Base-by-base conservation (phyloP, 1,139 yeast species). In the Scheffersomyces cryptocercus region DNA sequence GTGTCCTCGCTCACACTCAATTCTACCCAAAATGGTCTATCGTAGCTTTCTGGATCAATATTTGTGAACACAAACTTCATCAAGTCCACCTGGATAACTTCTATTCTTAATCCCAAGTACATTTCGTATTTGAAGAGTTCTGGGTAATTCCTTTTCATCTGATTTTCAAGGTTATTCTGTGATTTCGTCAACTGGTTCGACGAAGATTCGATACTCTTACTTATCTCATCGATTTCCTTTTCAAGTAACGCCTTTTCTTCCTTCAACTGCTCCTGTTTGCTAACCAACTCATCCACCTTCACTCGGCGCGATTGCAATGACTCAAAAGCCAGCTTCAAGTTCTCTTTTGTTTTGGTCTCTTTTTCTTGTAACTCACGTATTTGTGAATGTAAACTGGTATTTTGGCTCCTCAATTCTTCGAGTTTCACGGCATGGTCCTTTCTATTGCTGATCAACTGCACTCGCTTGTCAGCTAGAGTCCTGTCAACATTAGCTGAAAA, bases 81-180 rank as follows among this genome's bases (percentile, higher is more conserved):
- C 10, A 66, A 45, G 41, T 73, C 74, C 8, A 62, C 64, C 3
- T 62, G 56, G 3, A 71, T 46, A 4, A 75, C 79, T 38, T 70
- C 73, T 31, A 78, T 67, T 38, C 60, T 65, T 39, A 79, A 55
- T 0, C 84, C 83, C 40, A 77, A 59, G 45, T 76, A 69, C 40
- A 62, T 60, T 45, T 77, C 82, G 49, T 65, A 76, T 41, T 72
- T 67, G 32, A 65, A 54, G 15, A 77, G 64, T 41, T 75, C 71
- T 4, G 68, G 70, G 42, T 62, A 57, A 43, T 76, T 80, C 24
- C 61, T 59, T 26, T 61, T 56, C 26, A 58, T 51, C 46, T 70
- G 71, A 11, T 54, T 55, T 35, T 54, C 53, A 39, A 68, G 45
- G 34, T 53, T 51, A 38, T 46, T 49, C 38, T 56, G 56, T 5